phyloP scores from a whole-genome alignment of 1,284 basidiomycete species.

The Cerioporus squamosus region DNA sequence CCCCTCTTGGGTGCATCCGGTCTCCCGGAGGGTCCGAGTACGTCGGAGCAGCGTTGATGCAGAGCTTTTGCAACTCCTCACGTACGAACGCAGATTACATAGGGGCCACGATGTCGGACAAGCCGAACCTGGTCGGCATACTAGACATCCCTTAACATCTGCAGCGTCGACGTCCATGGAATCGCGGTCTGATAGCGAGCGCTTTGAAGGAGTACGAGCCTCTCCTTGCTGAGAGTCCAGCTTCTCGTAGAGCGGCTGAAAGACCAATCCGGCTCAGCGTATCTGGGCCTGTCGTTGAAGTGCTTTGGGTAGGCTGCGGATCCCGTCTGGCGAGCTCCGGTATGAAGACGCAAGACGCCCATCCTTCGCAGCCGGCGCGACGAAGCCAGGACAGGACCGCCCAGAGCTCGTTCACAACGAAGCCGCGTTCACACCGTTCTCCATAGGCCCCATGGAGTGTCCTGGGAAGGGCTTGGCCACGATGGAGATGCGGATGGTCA shows the following conservation, averaged over 20 bases:
- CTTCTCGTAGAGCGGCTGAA: conserved; percentile 46
- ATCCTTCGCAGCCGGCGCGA: background rate
- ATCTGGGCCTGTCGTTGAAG: conserved; percentile 51
- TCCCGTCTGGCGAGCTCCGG: too few species aligned
- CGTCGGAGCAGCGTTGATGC: too few species aligned
- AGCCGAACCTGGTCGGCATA: conserved; percentile 27
- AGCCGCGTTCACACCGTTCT: background rate
- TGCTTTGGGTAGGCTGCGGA: conserved; percentile 55
- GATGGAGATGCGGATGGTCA: background rate
- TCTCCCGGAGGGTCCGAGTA: conserved; percentile 5
- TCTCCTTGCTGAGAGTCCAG: conserved; percentile 39
- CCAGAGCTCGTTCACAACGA: background rate
- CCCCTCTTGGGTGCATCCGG: conserved; percentile 2
- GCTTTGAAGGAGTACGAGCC: conserved; percentile 57
- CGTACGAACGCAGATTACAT: background rate
- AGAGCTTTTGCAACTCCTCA: background rate
- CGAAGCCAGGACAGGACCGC: background rate
- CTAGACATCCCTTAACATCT: conserved; percentile 46
- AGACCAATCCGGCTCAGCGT: conserved; percentile 35
- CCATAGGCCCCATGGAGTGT: background rate
- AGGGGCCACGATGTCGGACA: background rate
- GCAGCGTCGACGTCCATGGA: conserved; percentile 55
- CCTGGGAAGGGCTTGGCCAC: background rate
- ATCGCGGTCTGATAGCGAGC: conserved; percentile 49
- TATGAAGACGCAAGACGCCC: too few species aligned